A percentile compares a stretch with the other conserved stretches of the same genome.
phyloP scores from a whole-genome alignment of 768 basidiomycete genomes.

The Lyophyllum semitale region DNA sequence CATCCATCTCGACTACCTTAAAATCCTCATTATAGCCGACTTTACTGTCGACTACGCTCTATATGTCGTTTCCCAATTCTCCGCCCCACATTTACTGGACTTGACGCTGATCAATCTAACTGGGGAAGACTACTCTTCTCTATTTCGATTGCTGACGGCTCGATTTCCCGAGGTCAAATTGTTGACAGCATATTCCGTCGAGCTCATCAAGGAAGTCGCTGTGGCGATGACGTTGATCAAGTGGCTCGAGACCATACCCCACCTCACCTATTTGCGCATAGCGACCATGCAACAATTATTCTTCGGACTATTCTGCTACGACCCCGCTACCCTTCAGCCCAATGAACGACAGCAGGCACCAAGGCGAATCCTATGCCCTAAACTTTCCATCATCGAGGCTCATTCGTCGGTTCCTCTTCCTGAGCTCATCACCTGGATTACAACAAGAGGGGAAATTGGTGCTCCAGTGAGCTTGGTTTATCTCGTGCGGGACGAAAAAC shows the following conservation, averaged over 20 bases:
- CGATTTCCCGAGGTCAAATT: conserved; percentile 54
- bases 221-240: conserved; percentile 35
- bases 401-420: conserved; percentile 34
- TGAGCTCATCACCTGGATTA: conserved; percentile 36
- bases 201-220: conserved; percentile 28
- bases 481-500: conserved; percentile 28
- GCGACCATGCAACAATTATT: conserved; percentile 43
- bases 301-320: conserved; percentile 49
- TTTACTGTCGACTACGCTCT: conserved; percentile 49
- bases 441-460: conserved; percentile 36
- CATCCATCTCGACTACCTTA: conserved; percentile 50
- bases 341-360: conserved; percentile 3
- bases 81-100: conserved; percentile 58
- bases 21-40: conserved; percentile 58
- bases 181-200: conserved; percentile 51
- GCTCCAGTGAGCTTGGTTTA: conserved; percentile 55
- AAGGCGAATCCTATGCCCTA: conserved; percentile 40
- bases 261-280: conserved; percentile 50
- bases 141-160: conserved; percentile 48
- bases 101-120: conserved; percentile 57
- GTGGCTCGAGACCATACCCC: conserved; percentile 63
- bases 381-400: conserved; percentile 47
- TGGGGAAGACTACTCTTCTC: conserved; percentile 50
- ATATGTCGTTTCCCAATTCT: conserved; percentile 48
- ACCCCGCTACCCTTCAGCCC: conserved; percentile 27